Percentiles rank a stretch among this genome's conserved stretches.
These are phyloP conservation scores for Stenocarpella maydis DNA, from an alignment of 2,329 filamentous ascomycete species.

Conservation along the genomic window DNA sequence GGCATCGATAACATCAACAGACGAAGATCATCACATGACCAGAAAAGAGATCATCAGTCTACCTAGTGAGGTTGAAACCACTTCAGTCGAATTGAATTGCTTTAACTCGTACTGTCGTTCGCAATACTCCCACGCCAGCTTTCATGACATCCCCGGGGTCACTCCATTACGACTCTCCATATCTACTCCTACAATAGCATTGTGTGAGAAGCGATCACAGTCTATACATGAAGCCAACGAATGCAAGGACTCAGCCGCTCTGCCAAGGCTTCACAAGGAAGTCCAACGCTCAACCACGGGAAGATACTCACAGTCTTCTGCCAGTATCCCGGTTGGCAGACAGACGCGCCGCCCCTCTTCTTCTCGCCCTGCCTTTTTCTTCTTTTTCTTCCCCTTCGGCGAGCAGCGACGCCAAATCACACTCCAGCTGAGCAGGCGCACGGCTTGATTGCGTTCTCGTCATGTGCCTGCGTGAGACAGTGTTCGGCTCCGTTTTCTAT, in stretches of 20 bases:
- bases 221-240: background rate
- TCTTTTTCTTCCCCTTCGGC: background rate
- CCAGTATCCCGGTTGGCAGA: background rate
- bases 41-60: background rate
- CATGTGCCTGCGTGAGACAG: background rate
- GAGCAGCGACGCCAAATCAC: background rate
- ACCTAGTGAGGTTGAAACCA: background rate
- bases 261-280: too few species aligned
- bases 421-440: background rate
- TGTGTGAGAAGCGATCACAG: too few species aligned
- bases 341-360: background rate
- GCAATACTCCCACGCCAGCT: background rate
- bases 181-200: too few species aligned
- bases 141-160: background rate
- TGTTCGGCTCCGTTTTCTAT: slow-evolving; percentile 1
- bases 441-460: background rate
- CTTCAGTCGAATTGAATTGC: background rate
- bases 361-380: background rate
- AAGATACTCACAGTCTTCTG: too few species aligned
- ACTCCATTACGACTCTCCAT: too few species aligned
- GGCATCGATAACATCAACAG: background rate
- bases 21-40: background rate
- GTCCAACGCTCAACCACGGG: background rate
- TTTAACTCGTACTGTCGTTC: too few species aligned
- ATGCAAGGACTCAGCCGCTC: background rate